Evolutionary conservation across 768 basidiomycete species (phyloP), one percentile per base, ranked within the genome.

Genomic region (Kockovaella imperatae): DNA sequence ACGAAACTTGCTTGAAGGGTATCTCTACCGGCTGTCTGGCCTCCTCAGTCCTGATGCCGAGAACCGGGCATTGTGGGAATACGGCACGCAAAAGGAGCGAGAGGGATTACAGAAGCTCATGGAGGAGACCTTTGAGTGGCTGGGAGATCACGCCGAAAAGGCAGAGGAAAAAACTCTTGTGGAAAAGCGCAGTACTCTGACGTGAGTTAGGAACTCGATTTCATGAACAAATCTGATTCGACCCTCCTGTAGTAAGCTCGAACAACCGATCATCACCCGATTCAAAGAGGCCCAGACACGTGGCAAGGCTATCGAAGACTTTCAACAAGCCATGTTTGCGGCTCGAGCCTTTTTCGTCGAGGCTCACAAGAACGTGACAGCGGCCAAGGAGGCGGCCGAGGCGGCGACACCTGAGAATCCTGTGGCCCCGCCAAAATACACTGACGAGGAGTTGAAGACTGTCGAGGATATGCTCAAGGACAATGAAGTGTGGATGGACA

Each of bases 271-370:
- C 54, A 77, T 87, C 40, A 79, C 83, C 67, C 86, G 95, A 11
- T 88, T 90, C 74, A 79, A 81, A 68, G 95, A 99, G 72, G 84
- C 86, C 38, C 80, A 85, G 55, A 81, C 81, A 24, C 89, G 95
- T 72, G 85, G 86, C 3, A 78, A 80, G 53, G 81, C 83, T 1
- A 76, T 97, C 46, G 84, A 88, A 63, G 84, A 88, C 81, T 73
- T 99, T 80, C 86, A 83, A 77, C 71, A 85, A 80, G 50, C 82
- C 77, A 67, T 76, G 59, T 57, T 62, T 24, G 58, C 70, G 8
- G 68, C 71, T 5, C 61, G 72, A 14, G 69, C 86, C n/a, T 99
- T 97, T 83, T 77, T 95, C 24, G 73, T 76, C 0, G 84, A 88
- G 45, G 90, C 91, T 20, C 76, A 76, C 5, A 67, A 76, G 49